Base-by-base conservation (phyloP, 73 alveolate genomes). In the Breviolum minutum region DNA sequence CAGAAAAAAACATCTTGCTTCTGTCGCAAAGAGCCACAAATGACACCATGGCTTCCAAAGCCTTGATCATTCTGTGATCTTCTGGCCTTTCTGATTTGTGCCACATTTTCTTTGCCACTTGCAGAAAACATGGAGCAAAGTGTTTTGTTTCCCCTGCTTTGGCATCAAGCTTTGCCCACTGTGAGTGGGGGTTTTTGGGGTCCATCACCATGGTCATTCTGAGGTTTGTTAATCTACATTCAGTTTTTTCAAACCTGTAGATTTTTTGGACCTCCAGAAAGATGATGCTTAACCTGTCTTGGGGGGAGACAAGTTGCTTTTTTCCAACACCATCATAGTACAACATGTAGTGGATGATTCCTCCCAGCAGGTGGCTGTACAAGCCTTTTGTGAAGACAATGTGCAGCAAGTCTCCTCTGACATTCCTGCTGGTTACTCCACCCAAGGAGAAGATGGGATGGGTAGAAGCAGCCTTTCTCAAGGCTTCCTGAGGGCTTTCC, bases 181-280 rank as follows among this genome's bases (percentile, higher is more conserved):
- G 12, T 19, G 20, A 24, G 84, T 74, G 84, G 12, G 84, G 84
- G 27, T 29, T 8, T 48, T 48, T 13, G 13, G 27, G 12, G 84
- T 74, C 84, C 8, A 13, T 12, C 20, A 74, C 20, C 84, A 74
- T 74, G 20, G 84, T 24, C 32, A 74, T 9, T 19, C 84, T 9
- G 60, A 74, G 84, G 84, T 74, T 74, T 9, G 84, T 74, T 20
- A 74, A n/a, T n/a, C n/a, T n/a, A n/a, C n/a, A n/a, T n/a, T n/a
- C n/a, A n/a, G n/a, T n/a, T n/a, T n/a, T n/a, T 9, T 48, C 84
- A 8, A 29, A 74, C 84, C 27, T 9, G 84, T 74, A 74, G 60
- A 74, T 20, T 19, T 74, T 19, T 48, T 74, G 84, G 60, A 74
- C 84, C 27, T 74, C 84, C 12, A 29, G 40, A 13, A 9, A 74